Evolutionary conservation across 176 grass and related monocot species (phyloP).

Genomic region (Ananas comosus): DNA sequence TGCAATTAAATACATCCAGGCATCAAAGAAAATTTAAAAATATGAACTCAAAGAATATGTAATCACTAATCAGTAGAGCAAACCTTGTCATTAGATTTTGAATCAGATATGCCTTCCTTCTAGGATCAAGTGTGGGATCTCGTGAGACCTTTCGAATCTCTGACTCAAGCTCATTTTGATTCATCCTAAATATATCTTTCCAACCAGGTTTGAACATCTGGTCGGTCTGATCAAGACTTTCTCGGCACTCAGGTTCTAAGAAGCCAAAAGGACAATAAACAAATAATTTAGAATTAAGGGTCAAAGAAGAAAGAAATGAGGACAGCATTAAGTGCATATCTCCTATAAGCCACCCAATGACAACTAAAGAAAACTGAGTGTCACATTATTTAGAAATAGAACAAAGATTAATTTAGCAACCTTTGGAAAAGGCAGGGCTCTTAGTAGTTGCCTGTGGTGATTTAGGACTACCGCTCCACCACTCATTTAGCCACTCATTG

Average conservation of each 20-base stretch:
- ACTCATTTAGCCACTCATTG: conserved; percentile 81
- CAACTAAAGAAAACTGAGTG: background rate
- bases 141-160: conserved; percentile 81
- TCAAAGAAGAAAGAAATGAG: conserved; percentile 11
- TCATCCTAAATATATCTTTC: conserved; percentile 96
- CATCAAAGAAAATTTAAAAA: background rate
- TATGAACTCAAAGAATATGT: background rate
- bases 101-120: conserved; percentile 85
- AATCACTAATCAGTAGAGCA: background rate
- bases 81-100: conserved; percentile 99
- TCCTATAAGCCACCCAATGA: background rate
- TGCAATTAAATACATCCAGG: conserved; percentile 22
- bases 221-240: conserved; percentile 43
- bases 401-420: conserved; percentile 17
- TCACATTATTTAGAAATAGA: background rate
- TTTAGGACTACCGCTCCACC: conserved; percentile 50
- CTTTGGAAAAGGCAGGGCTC: conserved; percentile 25
- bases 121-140: conserved; percentile 79
- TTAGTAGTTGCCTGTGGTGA: conserved; percentile 30
- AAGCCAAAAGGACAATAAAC: background rate
- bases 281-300: conserved; percentile 14
- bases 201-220: conserved; percentile 86
- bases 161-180: conserved; percentile 76
- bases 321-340: conserved; percentile 1
- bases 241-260: conserved; percentile 21